A percentile compares a stretch with the other conserved stretches of the same genome.
These are phyloP conservation scores for Tulasnella sp. DNA, from an alignment of 768 basidiomycete genomes.

Conservation along the genomic window DNA sequence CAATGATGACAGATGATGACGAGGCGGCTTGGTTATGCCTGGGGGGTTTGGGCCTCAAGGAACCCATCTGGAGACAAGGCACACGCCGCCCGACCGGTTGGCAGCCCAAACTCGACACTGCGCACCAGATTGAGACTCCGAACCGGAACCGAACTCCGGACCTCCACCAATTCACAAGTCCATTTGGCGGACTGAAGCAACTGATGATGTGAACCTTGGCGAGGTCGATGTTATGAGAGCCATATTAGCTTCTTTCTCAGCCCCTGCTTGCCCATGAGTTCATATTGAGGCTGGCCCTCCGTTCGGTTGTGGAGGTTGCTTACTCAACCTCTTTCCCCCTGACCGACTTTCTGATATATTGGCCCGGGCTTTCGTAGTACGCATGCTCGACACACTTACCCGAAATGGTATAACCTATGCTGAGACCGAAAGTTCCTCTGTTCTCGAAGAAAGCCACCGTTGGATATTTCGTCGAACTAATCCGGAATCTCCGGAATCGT, in stretches of 20 bases:
- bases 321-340: not conserved
- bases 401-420: not conserved
- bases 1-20: too few species aligned
- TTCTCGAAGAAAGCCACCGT: not conserved
- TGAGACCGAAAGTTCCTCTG: not conserved
- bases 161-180: too few species aligned
- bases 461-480: not conserved
- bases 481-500: not conserved
- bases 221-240: not conserved
- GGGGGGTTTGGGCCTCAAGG: too few species aligned
- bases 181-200: not conserved
- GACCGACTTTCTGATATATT: not conserved
- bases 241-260: too few species aligned
- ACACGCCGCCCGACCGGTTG: too few species aligned
- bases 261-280: not conserved
- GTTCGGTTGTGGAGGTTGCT: not conserved
- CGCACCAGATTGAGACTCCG: too few species aligned
- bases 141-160: too few species aligned
- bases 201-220: not conserved
- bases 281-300: not conserved
- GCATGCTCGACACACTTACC: not conserved
- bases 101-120: too few species aligned
- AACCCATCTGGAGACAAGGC: too few species aligned
- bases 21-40: too few species aligned
- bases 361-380: not conserved